Percentiles rank a stretch among this genome's conserved stretches.
These are phyloP conservation scores for Starmerella ratchasimensis DNA, from an alignment of 805 yeast species.

Conservation along the genomic window DNA sequence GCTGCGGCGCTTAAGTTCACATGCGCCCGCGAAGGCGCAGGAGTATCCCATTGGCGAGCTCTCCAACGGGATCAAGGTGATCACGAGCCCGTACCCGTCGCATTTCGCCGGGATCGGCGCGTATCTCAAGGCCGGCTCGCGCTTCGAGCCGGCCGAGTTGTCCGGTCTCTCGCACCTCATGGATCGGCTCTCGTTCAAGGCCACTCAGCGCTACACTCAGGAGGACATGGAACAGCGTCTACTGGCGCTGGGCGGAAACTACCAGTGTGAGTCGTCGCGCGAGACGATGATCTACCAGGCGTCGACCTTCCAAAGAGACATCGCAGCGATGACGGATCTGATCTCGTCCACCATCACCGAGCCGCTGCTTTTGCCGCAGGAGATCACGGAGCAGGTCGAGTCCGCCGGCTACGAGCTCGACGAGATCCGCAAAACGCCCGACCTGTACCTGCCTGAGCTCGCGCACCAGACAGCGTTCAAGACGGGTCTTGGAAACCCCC, in stretches of 20 bases:
- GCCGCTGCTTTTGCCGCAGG: conserved; percentile 57
- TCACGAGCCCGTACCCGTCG: conserved; percentile 74
- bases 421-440: conserved; percentile 74
- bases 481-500: conserved; percentile 72
- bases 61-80: conserved; percentile 66
- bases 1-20: neutral
- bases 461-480: conserved; percentile 72
- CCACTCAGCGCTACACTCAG: conserved; percentile 32
- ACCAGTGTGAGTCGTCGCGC: conserved; percentile 82
- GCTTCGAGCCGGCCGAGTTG: conserved; percentile 50
- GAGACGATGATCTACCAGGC: conserved; percentile 91
- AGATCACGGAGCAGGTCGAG: conserved; percentile 55
- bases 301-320: conserved; percentile 77
- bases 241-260: conserved; percentile 81
- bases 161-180: conserved; percentile 72
- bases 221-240: conserved; percentile 59
- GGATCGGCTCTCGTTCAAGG: conserved; percentile 64
- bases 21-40: neutral
- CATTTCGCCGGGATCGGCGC: conserved; percentile 86
- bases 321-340: conserved; percentile 61
- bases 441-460: conserved; percentile 76
- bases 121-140: conserved; percentile 79
- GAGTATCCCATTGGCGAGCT: conserved; percentile 30
- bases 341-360: conserved; percentile 63
- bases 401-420: conserved; percentile 71